Evolutionary conservation across 495 filamentous ascomycete genomes (phyloP), one percentile per base, ranked within the genome.

Genomic region (Chlorociboria aeruginascens): DNA sequence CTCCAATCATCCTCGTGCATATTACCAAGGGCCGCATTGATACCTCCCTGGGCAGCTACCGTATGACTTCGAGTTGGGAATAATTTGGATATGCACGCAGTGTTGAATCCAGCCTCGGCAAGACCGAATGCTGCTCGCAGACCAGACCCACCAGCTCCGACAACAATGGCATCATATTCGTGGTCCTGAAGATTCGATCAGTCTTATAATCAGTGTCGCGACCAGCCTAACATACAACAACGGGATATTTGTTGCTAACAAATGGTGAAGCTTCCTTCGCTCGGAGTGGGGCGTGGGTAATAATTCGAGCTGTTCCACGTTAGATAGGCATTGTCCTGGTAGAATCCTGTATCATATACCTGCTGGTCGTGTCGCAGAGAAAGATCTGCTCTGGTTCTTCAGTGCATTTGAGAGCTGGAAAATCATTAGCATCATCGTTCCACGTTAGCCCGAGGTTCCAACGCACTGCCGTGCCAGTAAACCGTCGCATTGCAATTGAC

Each of bases 41-140:
- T 94, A 57, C 88, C 88, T 54, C 86, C 86, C 63, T 90, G 86
- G 30, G 90, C 90, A 40, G 90, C 90, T 59, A 97, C 90, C 14
- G 90, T 97, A 70, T 97, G 90, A 67, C 78, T 84, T 75, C 90
- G 74, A 32, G 90, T 97, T 49, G 90, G 90, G 72, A 97, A 97
- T 30, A 97, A 79, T 73, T 97, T 97, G 35, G 87, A 94, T 69
- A 97, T 92, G 72, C 90, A 97, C 46, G 90, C 90, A 45, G 89
- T 95, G 67, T 96, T 95, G 76, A 97, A 95, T 40, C 90, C 90
- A 59, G 90, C 90, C 69, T 97, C 90, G 54, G 90, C 90, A 48
- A 97, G 78, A 68, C 90, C 90, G 69, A 96, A 94, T 40, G 90
- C 90, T 43, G 90, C 90, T 59, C 90, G 87, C 54, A 97, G 78